A percentile compares a stretch with the other conserved stretches of the same genome.
These are phyloP conservation scores for Thelephora terrestris DNA, from an alignment of 1,284 basidiomycete species.

Conservation along the genomic window DNA sequence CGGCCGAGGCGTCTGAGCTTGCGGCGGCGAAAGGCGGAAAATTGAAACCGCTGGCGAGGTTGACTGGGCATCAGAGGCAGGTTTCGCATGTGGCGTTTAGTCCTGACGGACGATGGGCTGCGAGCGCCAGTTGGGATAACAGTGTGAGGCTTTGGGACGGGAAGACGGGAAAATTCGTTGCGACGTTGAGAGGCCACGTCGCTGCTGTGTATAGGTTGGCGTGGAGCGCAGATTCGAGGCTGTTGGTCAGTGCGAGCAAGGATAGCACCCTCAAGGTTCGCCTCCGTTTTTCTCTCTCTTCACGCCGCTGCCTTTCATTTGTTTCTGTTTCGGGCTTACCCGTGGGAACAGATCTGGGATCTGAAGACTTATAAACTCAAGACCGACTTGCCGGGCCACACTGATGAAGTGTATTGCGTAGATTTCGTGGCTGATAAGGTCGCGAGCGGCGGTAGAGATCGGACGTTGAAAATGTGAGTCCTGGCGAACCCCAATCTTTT, in stretches of 20 bases:
- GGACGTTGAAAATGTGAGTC: constrained; percentile 61
- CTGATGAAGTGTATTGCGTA: constrained; percentile 98
- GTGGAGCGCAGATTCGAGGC: constrained; percentile 90
- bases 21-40: constrained; percentile 34
- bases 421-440: constrained; percentile 98
- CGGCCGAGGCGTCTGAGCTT: constrained; percentile 24
- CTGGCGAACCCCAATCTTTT: too few species aligned
- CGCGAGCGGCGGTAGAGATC: constrained; percentile 83
- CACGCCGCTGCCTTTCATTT: not conserved
- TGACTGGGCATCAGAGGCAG: constrained; percentile 95
- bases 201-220: constrained; percentile 90
- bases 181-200: constrained; percentile 88
- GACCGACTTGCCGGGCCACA: constrained; percentile 90
- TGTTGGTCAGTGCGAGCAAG: constrained; percentile 91
- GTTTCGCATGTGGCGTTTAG: constrained; percentile 94
- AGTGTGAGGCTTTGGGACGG: constrained; percentile 94
- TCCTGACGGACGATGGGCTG: constrained; percentile 88
- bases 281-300: constrained; percentile 3
- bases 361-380: constrained; percentile 91
- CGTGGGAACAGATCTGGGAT: constrained; percentile 71
- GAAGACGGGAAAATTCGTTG: constrained; percentile 85
- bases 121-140: constrained; percentile 88
- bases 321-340: not conserved
- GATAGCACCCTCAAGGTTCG: constrained; percentile 90
- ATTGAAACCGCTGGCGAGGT: constrained; percentile 78